Percentiles rank a stretch among this genome's conserved stretches.
Conservation (phyloP, 176 grass and related monocot genomes). For the Saccharum officinarum region DNA sequence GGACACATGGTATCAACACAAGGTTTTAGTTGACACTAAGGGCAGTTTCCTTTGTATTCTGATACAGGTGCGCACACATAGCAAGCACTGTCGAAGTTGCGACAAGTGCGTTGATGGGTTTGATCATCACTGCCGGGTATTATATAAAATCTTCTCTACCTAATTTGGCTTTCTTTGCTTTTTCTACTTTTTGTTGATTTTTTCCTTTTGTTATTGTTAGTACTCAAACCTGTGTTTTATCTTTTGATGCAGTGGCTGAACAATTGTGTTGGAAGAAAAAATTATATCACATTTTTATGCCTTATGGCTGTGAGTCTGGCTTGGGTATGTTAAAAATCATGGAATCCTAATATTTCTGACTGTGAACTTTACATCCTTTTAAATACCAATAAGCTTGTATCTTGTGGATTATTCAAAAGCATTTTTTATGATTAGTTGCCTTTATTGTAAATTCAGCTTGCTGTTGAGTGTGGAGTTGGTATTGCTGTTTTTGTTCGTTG, state of each 20-base stretch:
- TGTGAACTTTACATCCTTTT: background rate
- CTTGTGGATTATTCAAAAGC: constrained; percentile 41
- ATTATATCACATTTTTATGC: constrained; percentile 81
- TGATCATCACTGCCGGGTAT: constrained; percentile 98
- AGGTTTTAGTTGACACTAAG: background rate
- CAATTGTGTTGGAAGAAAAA: constrained; percentile 98
- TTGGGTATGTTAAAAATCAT: constrained; percentile 67
- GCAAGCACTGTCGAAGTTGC: constrained; percentile 97
- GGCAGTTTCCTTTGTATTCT: background rate
- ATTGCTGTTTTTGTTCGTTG: constrained; percentile 91
- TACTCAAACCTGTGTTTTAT: background rate
- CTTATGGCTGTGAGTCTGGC: constrained; percentile 87
- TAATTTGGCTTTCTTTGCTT: background rate
- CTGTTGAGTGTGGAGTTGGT: constrained; percentile 82
- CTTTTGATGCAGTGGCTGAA: constrained; percentile 86
- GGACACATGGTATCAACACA: background rate
- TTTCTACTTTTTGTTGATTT: background rate
- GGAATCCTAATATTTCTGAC: constrained; percentile 15
- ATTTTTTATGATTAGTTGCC: constrained; percentile 31
- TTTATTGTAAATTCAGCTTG: constrained; percentile 41
- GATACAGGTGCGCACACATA: constrained; percentile 79
- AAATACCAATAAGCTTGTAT: constrained; percentile 17
- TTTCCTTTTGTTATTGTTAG: background rate
- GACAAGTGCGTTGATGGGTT: constrained; percentile 99
- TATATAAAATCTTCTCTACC: constrained; percentile 18